Conservation (phyloP, 2,329 filamentous ascomycete genomes). For the Didymella glomerata region DNA sequence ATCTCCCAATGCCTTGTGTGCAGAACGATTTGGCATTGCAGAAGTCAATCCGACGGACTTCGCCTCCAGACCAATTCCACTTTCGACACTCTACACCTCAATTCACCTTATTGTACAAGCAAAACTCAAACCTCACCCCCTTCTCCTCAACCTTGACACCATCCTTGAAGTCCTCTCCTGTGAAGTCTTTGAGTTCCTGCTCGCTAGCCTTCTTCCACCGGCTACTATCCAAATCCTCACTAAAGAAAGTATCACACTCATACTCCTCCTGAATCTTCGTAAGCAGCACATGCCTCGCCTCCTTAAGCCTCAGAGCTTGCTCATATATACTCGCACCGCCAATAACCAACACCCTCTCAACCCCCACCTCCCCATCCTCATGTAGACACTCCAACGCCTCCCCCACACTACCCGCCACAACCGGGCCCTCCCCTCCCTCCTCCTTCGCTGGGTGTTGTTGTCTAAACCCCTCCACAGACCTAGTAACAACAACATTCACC, state of each 20-base stretch:
- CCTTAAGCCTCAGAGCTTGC: conserved; percentile 68
- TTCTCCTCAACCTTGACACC: conserved; percentile 69
- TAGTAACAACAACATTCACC: conserved; percentile 82
- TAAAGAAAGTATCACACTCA: conserved; percentile 80
- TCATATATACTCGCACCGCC: conserved; percentile 88
- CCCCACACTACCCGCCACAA: conserved; percentile 66
- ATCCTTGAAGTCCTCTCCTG: conserved; percentile 69
- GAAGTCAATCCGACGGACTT: not conserved
- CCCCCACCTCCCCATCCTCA: conserved; percentile 2
- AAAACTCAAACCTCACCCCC: conserved; percentile 72
- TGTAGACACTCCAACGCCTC: conserved; percentile 60
- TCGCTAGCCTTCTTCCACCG: conserved; percentile 65
- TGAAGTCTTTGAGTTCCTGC: conserved; percentile 67
- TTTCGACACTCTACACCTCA: not conserved
- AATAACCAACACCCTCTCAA: conserved; percentile 75
- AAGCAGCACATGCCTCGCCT: conserved; percentile 71
- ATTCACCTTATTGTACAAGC: conserved; percentile 63
- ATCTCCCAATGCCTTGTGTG: not conserved
- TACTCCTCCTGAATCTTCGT: conserved; percentile 74
- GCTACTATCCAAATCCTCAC: conserved; percentile 62
- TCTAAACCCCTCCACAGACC: conserved; percentile 45
- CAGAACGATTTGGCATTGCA: not conserved
- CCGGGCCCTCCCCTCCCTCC: conserved; percentile 48
- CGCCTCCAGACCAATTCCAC: not conserved
- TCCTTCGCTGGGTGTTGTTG: conserved; percentile 7